Evolutionary conservation across 257 asterid species (phyloP), one percentile per base, ranked within the genome.

Genomic region (Fraxinus excelsior): DNA sequence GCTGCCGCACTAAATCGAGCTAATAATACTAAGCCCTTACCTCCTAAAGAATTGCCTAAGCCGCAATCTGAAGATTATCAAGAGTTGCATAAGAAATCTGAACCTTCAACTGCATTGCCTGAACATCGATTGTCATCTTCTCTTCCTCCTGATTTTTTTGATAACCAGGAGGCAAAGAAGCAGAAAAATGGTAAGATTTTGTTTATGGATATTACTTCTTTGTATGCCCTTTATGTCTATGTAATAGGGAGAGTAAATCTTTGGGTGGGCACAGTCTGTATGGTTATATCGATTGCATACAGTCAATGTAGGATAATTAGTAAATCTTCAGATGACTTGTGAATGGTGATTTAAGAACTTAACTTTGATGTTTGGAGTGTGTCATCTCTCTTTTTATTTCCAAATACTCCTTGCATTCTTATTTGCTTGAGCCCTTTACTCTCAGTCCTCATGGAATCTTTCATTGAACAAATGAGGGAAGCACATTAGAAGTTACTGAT

Each of bases 101-200:
- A 87, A 81, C 79, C 86, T 80, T 81, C 92, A 32, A 75, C 69
- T 74, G 78, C 82, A 78, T 70, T 88, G 76, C 83, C 86, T 67
- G 80, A 80, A 75, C 70, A 81, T 4, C 87, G 72, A 76, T 64
- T 82, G 28, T 70, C 98, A 31, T 87, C 97, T 81, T 76, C 75
- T 28, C 93, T 91, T 67, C 99, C 96, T 83, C 84, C 96, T 16
- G 88, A 88, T 75, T 94, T 92, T 78, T 92, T 91, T 75, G 97
- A 95, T 86, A 84, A 84, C 79, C 86, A 60, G 7, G 96, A 85
- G 65, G 5, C 86, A 23, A 95, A 93, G 87, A 95, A 78, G 85
- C 97, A 83, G 77, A 93, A 89, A 85, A 82, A 4, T 58, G 99
- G 99, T 91, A 82, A 53, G 82, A 11, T 74, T 74, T 80, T 81